Base-by-base conservation (phyloP, 1,139 yeast genomes). In the Taphrina pruni region DNA sequence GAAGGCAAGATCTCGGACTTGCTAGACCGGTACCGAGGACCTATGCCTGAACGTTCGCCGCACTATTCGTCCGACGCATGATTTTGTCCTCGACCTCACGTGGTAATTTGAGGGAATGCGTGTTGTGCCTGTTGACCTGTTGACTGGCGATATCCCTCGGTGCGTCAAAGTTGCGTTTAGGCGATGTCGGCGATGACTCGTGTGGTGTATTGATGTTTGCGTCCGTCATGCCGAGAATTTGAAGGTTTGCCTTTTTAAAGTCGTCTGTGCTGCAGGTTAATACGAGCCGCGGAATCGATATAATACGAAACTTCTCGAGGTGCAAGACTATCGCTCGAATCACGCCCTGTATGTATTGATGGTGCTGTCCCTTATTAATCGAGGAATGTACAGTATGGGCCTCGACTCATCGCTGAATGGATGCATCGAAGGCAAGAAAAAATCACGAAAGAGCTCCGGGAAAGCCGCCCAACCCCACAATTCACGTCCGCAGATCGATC, bases 111-210 rank as follows among this genome's bases (percentile, higher is more conserved):
- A 58, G 26, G 35, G 62, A 14, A 35, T 58, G 62, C 12, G 62
- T 58, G 43, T 58, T 58, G 17, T 58, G 62, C 62, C 32, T 58
- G 54, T 58, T 58, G 54, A 58, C 62, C 26, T 58, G 54, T 45
- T 32, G 62, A 58, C 62, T 58, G 39, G 62, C 51, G n/a, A 58
- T 58, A 26, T 45, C 41, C 43, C 52, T 11, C 21, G 62, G 62
- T 20, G 21, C 26, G 17, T 58, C 62, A 21, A 38, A 32, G 7
- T 17, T 21, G 26, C 62, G 62, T 32, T 17, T 43, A 9, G 35
- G 26, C 17, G 39, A 39, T 32, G 62, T 2, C 14, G 62, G 54
- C 14, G 54, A 58, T 5, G 54, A 26, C 12, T 38, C 43, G 21
- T 43, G 58, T 35, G 58, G 14, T 17, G 58, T 7, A 17, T 26